Base-by-base conservation (phyloP, 2,329 filamentous ascomycete species). In the Penicillium verrucosum region DNA sequence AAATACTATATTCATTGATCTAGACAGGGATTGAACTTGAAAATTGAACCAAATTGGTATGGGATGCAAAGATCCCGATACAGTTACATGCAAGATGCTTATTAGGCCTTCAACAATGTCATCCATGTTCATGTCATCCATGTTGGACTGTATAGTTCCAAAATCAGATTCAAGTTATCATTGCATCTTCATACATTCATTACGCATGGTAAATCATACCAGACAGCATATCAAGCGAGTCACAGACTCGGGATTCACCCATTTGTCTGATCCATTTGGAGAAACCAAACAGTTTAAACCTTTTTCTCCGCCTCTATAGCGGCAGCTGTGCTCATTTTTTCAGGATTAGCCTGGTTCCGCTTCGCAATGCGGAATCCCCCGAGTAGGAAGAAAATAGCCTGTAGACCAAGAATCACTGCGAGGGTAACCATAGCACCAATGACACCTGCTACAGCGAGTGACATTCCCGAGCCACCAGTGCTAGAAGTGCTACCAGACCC, bases 371-470 rank as follows among this genome's bases (percentile, higher is more conserved):
- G 80, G 60, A 85, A 80, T 0, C 85, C 85, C 60, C 80, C 83
- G 8, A 82, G 52, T 42, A 85, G 59, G 71, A 87, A 67, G 50
- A 82, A 71, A 21, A 85, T 62, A 1, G 75, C 79, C 61, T 83
- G 81, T 11, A 84, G 52, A 0, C 82, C 83, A 42, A 88, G 64
- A n/a, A 88, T 76, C 11, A 88, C 84, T 25, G 79, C 85, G 38
- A 89, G 70, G 1, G 86, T 88, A 18, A 89, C 85, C 79, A 88
- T 82, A 0, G 86, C 86, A 36, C 86, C 86, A 67, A 95, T 92
- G 5, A 93, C 90, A 50, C 91, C 90, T 0, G 89, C 90, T n/a
- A 92, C 85, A 6, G 84, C 81, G 37, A 80, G 84, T 49, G 87
- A 88, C 29, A 95, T 79, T 9, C 82, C 71, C 21, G 66, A 69